Conservation (phyloP, 495 filamentous ascomycete species). For the Chlorociboria aeruginascens region DNA sequence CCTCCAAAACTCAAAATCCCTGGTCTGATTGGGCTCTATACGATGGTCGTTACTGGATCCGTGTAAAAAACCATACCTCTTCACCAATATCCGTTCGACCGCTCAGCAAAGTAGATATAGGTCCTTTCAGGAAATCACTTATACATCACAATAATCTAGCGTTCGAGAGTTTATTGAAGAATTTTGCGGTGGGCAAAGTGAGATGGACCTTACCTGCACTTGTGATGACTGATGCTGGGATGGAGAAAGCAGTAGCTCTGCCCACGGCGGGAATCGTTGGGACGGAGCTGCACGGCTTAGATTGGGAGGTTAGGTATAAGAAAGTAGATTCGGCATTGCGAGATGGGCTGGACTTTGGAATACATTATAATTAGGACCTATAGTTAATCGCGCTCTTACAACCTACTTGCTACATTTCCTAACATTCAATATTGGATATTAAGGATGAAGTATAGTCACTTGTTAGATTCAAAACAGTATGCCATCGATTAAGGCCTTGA, state of each 20-base stretch:
- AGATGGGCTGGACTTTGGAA: no score
- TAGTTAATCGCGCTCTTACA: background rate
- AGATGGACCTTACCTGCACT: slow-evolving; percentile 37
- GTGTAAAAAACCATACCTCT: slow-evolving; percentile 32
- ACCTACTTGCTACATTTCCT: no score
- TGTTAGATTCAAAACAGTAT: no score
- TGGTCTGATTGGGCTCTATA: slow-evolving; percentile 45
- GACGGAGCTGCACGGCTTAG: slow-evolving; percentile 13
- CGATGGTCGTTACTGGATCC: slow-evolving; percentile 80
- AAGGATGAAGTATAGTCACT: no score
- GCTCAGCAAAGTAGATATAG: slow-evolving; percentile 19
- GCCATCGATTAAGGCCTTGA: no score
- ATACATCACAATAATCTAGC: background rate
- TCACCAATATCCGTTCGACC: slow-evolving; percentile 35
- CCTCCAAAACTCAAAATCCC: background rate
- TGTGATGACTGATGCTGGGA: background rate
- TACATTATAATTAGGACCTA: background rate
- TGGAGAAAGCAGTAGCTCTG: slow-evolving; percentile 31
- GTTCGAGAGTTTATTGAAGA: slow-evolving; percentile 21
- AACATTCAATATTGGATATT: no score
- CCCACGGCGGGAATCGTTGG: slow-evolving; percentile 33
- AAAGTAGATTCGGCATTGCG: slow-evolving; percentile 23
- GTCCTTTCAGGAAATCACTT: background rate
- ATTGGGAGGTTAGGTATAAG: slow-evolving; percentile 35
- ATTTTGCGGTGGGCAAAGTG: slow-evolving; percentile 36